Evolutionary conservation across 495 filamentous ascomycete genomes (phyloP), one percentile per base, ranked within the genome.

Genomic region (Xylaria palmicola): DNA sequence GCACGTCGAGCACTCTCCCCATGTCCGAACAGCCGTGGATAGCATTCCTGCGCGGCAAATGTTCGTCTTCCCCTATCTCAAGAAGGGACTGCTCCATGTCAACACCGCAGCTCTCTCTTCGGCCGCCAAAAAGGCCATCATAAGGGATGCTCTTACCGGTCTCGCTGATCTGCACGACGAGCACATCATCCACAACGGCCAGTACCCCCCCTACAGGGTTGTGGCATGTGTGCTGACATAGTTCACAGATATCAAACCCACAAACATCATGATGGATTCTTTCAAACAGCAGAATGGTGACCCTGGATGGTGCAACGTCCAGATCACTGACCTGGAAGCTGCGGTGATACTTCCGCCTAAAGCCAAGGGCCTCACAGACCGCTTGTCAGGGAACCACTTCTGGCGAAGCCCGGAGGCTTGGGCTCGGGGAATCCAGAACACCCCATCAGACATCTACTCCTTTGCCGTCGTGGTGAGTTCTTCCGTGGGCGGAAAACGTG

Each of bases 351-450:
- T 59, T 41, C 56, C 56, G 24, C 56, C 52, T 22, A 56, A 59
- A 15, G 62, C 51, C n/a, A 51, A 63, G 56, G 40, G 34, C 44
- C 12, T 65, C 8, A 43, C 22, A 19, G 62, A 54, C n/a, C 52
- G 62, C 37, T 57, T 66, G 32, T 70, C 37, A 24, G 68, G 59
- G 7, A 68, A 70, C 57, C 44, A 66, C 45, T 29, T 70, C 20
- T 70, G 68, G 68, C 45, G 65, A 13, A 70, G 59, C 51, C 66
- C 66, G 4, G 60, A 68, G 52, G 27, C 63, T 7, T 63, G 56
- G 55, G 63, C 66, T 9, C 59, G 56, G 3, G 55, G 52, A 17
- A 48, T 20, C 6, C 62, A 62, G 47, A 58, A 61, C 56, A 56
- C 43, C 15, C 48, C 66, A n/a, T 68, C 66, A 9, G 63, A 68